phyloP scores from a whole-genome alignment of 345 rosid genomes.

The Rhizophora apiculata region DNA sequence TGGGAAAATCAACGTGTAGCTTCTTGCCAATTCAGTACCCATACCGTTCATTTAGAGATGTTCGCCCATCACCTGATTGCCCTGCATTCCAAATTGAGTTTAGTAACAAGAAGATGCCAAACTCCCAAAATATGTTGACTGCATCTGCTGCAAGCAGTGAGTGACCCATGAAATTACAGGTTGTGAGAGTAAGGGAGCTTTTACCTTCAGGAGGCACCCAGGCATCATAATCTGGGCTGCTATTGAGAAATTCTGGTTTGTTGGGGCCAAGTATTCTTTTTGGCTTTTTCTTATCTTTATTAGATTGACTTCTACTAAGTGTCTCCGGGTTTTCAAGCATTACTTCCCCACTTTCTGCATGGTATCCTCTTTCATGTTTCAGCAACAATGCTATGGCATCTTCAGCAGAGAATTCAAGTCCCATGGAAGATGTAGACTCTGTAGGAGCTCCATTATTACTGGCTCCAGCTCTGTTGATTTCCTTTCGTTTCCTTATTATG shows the following conservation, averaged over 20 bases:
- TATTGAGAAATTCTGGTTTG: slow-evolving; percentile 66
- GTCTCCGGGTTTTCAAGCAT: slow-evolving; percentile 30
- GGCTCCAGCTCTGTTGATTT: slow-evolving; percentile 37
- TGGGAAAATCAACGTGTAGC: neutral
- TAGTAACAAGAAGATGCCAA: neutral
- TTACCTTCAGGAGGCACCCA: slow-evolving; percentile 99
- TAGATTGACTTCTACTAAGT: slow-evolving; percentile 21
- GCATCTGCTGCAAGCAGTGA: neutral
- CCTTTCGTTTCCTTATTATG: slow-evolving; percentile 76
- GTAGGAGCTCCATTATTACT: slow-evolving; percentile 26
- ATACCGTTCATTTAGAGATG: slow-evolving; percentile 71
- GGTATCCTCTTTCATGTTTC: slow-evolving; percentile 74
- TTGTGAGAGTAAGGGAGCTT: neutral
- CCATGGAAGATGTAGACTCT: slow-evolving; percentile 34
- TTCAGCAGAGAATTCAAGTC: slow-evolving; percentile 56
- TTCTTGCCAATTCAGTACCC: slow-evolving; percentile 51
- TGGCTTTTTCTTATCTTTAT: slow-evolving; percentile 45
- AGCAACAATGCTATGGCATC: slow-evolving; percentile 86
- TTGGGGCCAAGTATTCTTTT: slow-evolving; percentile 67
- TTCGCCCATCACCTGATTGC: slow-evolving; percentile 95
- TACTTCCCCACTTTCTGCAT: slow-evolving; percentile 40
- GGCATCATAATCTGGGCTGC: slow-evolving; percentile 48
- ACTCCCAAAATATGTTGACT: neutral
- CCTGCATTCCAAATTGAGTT: slow-evolving; percentile 40
- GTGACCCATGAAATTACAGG: neutral